Base-by-base conservation (phyloP, 768 basidiomycete species). In the Trametes coccinea region DNA sequence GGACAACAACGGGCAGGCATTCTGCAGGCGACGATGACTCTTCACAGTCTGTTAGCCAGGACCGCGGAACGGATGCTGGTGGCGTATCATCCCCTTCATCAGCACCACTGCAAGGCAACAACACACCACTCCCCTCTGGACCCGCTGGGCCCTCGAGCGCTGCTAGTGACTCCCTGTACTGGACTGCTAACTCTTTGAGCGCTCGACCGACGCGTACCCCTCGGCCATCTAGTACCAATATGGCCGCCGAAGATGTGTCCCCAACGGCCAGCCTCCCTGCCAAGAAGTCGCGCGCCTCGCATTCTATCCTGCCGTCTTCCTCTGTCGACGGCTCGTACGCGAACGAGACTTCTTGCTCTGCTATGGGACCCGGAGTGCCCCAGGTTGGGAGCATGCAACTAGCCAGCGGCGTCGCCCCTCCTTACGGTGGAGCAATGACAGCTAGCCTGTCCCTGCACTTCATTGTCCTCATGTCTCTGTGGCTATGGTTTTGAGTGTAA, bases 191-290 rank as follows among this genome's bases (percentile, higher is more conserved):
- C 40, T 29, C 53, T 11, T 34, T 30, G 22, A 17, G 46, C 31
- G 13, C 54, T 43, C 63, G 41, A 44, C 41, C 56, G 2, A 43
- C 54, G 8, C 45, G 40, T 16, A 22, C 14, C 14, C 2, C 37
- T 10, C 52, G n/a, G 43, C 39, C 60, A 7, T 37, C 37, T 27
- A 16, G 31, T 5, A 62, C 41, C 40, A 37, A 27, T 2, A 47
- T 7, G 8, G 16, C 59, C 27, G 53, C 39, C 17, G 52, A 58
- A 34, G 45, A 45, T 10, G 4, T 33, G 17, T 39, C 45, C 11
- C 65, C 65, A 30, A 63, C 65, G 14, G 55, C 53, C 31, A 58
- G 59, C 56, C 59, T 63, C n/a, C 65, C 65, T 30, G 3, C 58
- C 10, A 55, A 61, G 53, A 58, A 49, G 40, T 50, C 41, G 14